Percentiles rank a stretch among this genome's conserved stretches.
Evolutionary conservation across 176 grass and related monocot genomes (phyloP).

Genomic region (Phragmites australis): DNA sequence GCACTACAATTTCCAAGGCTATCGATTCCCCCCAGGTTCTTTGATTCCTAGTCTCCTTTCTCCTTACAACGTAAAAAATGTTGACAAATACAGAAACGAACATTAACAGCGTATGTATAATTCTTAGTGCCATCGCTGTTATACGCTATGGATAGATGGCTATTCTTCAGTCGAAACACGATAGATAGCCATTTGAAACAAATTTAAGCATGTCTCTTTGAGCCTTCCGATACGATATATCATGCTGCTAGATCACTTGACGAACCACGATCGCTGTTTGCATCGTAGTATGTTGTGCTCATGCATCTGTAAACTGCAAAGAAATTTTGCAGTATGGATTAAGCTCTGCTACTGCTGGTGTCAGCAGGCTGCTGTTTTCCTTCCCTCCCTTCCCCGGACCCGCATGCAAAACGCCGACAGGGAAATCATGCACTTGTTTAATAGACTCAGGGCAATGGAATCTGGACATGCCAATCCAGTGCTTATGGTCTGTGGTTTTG

Average conservation of each 20-base stretch:
- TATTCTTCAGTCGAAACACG: not conserved
- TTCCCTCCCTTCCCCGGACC: constrained; percentile 17
- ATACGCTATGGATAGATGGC: not conserved
- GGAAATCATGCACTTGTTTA: not conserved
- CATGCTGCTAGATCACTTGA: not conserved
- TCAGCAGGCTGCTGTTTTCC: constrained; percentile 25
- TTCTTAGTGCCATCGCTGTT: not conserved
- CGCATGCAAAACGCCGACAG: constrained; percentile 34
- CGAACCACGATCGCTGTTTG: too few species aligned
- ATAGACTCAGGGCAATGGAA: not conserved
- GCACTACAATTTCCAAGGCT: constrained; percentile 59
- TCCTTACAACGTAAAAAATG: not conserved
- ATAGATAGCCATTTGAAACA: not conserved
- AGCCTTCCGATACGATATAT: not conserved
- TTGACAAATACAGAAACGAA: not conserved
- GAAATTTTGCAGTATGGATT: constrained; percentile 23
- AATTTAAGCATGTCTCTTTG: too few species aligned
- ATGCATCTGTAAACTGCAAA: not conserved
- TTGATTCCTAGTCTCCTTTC: not conserved
- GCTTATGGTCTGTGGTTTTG: not conserved
- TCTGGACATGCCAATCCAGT: not conserved
- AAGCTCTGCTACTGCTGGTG: constrained; percentile 16
- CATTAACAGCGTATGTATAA: not conserved
- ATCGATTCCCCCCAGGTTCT: not conserved
- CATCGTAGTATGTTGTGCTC: too few species aligned